These are phyloP conservation scores for Rosa hybrid DNA, from an alignment of 331 rosid genomes.

Conservation along the genomic window DNA sequence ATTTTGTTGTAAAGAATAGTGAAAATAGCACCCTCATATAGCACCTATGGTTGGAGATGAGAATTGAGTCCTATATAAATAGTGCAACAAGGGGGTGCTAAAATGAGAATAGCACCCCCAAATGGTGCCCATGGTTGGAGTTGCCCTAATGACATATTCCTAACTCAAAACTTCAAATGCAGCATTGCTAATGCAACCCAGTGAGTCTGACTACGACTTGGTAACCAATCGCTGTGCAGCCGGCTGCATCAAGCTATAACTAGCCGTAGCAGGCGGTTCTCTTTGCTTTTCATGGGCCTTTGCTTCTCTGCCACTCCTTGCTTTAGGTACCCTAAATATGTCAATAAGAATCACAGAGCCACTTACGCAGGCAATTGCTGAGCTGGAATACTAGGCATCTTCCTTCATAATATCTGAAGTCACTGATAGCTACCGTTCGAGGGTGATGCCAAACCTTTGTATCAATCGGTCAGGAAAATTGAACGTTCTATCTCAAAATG, in stretches of 20 bases:
- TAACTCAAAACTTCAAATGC: not conserved
- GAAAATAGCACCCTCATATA: too few species aligned
- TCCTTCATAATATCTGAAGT: not conserved
- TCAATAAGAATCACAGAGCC: not conserved
- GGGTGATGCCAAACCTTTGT: not conserved
- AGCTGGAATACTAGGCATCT: not conserved
- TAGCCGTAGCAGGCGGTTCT: not conserved
- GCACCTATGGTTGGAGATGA: too few species aligned
- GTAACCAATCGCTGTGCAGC: not conserved
- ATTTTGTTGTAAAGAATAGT: too few species aligned
- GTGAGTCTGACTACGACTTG: not conserved
- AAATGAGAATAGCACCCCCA: too few species aligned
- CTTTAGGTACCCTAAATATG: not conserved
- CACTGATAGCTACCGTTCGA: not conserved
- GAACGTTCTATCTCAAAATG: not conserved
- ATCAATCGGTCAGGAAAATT: not conserved
- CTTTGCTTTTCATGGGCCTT: not conserved
- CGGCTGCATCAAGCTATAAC: not conserved
- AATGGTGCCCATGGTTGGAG: too few species aligned
- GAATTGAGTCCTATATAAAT: too few species aligned
- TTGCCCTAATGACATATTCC: not conserved
- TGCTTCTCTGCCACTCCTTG: slow-evolving; percentile 3
- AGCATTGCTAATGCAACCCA: not conserved
- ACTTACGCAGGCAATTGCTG: not conserved
- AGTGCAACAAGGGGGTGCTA: too few species aligned